phyloP scores from a whole-genome alignment of 495 filamentous ascomycete genomes.

The Penicillium odoratum region DNA sequence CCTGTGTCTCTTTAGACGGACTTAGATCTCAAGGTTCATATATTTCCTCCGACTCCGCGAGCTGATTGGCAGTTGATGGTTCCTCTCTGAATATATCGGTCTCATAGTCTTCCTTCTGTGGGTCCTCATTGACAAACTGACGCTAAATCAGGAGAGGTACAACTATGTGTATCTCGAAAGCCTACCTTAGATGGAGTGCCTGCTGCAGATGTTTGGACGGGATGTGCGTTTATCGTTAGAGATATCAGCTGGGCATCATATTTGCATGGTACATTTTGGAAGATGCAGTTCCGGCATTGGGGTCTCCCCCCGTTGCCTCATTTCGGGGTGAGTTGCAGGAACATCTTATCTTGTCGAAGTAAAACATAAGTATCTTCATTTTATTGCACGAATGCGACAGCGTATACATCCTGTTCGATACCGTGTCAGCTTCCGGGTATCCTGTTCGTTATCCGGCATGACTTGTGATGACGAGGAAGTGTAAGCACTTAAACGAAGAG shows the following conservation, averaged over 20 bases:
- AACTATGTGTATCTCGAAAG: not conserved
- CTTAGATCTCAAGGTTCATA: not conserved
- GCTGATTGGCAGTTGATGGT: not conserved
- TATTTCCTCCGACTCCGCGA: not conserved
- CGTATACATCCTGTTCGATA: conserved; percentile 46
- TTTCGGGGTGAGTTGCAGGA: not conserved
- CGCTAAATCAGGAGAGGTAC: not conserved
- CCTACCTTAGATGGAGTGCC: conserved; percentile 19
- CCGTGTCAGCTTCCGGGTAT: conserved; percentile 25
- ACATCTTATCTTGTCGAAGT: not conserved
- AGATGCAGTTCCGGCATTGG: conserved; percentile 42
- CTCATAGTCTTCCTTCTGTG: conserved; percentile 4
- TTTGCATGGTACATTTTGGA: conserved; percentile 38
- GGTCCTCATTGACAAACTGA: conserved; percentile 32
- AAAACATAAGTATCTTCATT: conserved; percentile 32
- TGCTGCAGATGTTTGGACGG: conserved; percentile 21
- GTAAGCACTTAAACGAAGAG: conserved; percentile 9
- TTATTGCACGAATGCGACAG: conserved; percentile 43
- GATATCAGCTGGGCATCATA: conserved; percentile 43
- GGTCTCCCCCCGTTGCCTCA: conserved; percentile 47
- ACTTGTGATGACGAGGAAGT: conserved; percentile 2
- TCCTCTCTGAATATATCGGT: not conserved
- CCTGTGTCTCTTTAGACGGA: not conserved
- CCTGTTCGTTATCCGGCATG: conserved; percentile 19
- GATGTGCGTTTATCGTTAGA: conserved; percentile 41